phyloP scores from a whole-genome alignment of 306 rosid species.

The Fagus crenata region DNA sequence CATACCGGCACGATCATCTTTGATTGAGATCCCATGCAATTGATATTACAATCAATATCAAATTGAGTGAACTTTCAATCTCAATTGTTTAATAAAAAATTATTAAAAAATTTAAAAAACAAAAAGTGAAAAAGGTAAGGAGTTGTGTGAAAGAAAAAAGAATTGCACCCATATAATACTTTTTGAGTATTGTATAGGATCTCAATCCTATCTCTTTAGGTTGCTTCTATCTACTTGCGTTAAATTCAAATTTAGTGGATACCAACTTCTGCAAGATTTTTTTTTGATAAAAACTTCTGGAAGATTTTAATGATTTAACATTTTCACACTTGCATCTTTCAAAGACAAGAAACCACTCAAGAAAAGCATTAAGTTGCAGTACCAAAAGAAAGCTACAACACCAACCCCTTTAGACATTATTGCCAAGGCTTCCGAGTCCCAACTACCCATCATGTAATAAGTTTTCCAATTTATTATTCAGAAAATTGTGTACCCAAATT shows the following conservation, averaged over 20 bases:
- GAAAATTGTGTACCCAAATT: slow-evolving; percentile 24
- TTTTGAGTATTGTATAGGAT: too few species aligned
- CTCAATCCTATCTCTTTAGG: too few species aligned
- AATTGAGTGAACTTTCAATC: too few species aligned
- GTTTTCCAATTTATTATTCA: neutral
- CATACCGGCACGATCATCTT: neutral
- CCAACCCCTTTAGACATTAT: neutral
- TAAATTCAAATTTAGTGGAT: neutral
- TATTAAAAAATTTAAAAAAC: too few species aligned
- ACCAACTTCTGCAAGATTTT: neutral
- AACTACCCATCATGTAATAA: neutral
- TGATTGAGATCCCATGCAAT: too few species aligned
- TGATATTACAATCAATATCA: too few species aligned
- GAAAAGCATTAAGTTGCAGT: neutral
- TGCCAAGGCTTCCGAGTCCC: neutral
- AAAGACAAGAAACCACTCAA: neutral
- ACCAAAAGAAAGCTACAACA: neutral
- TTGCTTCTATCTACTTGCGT: neutral
- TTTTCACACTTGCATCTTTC: neutral
- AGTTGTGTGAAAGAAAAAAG: too few species aligned
- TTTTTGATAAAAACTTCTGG: neutral
- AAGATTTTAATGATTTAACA: neutral
- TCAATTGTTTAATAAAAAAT: too few species aligned
- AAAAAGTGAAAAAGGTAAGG: too few species aligned
- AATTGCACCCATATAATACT: too few species aligned